Base-by-base conservation (phyloP, 495 filamentous ascomycete species). In the Astrothelium macrocarpum region DNA sequence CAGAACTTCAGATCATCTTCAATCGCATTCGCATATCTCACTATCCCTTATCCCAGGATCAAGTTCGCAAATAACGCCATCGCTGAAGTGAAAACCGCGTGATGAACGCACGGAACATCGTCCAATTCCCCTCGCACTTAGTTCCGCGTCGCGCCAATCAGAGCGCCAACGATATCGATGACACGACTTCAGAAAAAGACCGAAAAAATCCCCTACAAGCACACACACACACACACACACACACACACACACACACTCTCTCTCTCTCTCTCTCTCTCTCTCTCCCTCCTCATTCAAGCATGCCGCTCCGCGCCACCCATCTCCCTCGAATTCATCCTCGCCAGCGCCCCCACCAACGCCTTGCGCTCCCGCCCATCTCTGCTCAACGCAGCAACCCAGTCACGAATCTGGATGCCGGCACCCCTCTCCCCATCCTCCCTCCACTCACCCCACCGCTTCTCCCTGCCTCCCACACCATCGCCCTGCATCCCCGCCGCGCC, bases 341-440 rank as follows among this genome's bases (percentile, higher is more conserved):
- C 64, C 67, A 85, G 85, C 2, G 80, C 79, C 62, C 75, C 73
- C 64, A 85, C 81, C 9, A 87, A 61, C 1, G 81, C 79, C 70
- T 73, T 80, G 45, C 70, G 70, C 59, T 85, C 83, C 66, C 75
- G 77, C 3, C 83, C 81, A 66, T 86, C 84, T 36, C 78, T 74
- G 68, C 90, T 87, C 32, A 90, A 77, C 12, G 81, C 85, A 9
- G 75, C 73, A 9, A 89, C 70, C 82, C 83, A 85, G 73, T 91
- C 88, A 26, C 88, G 75, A 59, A 89, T 74, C 73, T 90, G 86
- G n/a, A 91, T 82, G 18, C 80, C 82, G 62, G 77, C 78, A 1
- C 86, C 87, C 64, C 80, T 79, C 29, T 83, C 78, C 0, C 77
- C 77, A 68, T 84, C 82, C 68, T 91, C 87, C 26, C 83, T 77